Evolutionary conservation across 2,329 filamentous ascomycete species (phyloP), one percentile per base, ranked within the genome.

Genomic region (Monilinia polystroma): DNA sequence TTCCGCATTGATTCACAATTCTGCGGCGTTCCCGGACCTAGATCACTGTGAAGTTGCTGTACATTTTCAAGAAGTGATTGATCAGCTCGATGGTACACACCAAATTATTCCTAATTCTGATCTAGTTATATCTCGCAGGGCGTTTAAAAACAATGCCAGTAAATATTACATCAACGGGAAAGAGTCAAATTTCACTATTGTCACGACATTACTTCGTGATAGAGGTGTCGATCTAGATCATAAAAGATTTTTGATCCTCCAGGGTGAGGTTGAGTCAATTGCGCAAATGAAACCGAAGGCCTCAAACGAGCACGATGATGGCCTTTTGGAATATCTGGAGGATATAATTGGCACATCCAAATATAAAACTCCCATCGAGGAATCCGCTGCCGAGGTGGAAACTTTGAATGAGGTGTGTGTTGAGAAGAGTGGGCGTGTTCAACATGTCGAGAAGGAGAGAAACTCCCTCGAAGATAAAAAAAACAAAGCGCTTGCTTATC

Each of bases 251-350:
- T 81, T 99, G 64, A 99, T 99, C 75, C 81, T 99, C 14, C 95
- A 99, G 78, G 95, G 95, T 75, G 95, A 99, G 77, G 95, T 99
- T 68, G 95, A 99, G 78, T 97, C 94, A 0, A 99, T 99, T 76
- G 94, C 95, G 8, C 95, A 98, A 79, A 99, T 99, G 95, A 99
- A 99, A 79, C 85, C 96, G 23, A 99, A 99, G 78, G 95, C 96
- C 4, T 89, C 85, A 53, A 94, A 92, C 73, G 95, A 99, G 77
- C 94, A 98, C 75, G 95, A 99, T 69, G 95, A 99, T 74, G 95
- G 95, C 16, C 85, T 99, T 4, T 83, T 99, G 23, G 95, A 99
- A 78, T 99, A 99, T 71, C 86, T 99, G 0, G 95, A 99, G 77
- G 95, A 99, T 75, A 99, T 99, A 69, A 98, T 99, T 73, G 95